Base-by-base conservation (phyloP, 169 alveolate genomes). In the Cryptosporidium felis region DNA sequence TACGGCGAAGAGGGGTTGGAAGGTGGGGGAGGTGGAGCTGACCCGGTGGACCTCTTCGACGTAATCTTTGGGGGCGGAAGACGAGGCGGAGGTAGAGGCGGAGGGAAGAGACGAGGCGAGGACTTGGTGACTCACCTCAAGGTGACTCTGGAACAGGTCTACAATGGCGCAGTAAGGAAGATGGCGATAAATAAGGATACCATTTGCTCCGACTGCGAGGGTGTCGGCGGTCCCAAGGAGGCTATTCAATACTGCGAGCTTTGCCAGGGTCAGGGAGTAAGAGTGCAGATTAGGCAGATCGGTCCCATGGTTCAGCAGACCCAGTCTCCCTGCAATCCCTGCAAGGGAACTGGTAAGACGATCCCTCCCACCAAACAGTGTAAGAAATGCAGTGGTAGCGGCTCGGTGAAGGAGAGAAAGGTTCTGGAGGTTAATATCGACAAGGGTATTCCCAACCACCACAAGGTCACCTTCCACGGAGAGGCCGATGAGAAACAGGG, bases 1-100 rank as follows among this genome's bases (percentile, higher is more conserved):
- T 92, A 93, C 67, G 99, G 99, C 3, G 98, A 97, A 91, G 99
- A 97, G 89, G 99, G 99, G 0, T 89, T 98, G 10, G 97, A 97
- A 62, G 98, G 98, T 26, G 93, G 95, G 53, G 95, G 92, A 82
- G 94, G 96, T 47, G 94, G 94, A 8, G 88, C 93, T 36, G 98
- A 92, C 32, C 92, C 94, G 32, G 91, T 91, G 14, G 97, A 94
- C 65, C 94, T 97, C 40, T 97, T 96, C 79, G 98, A 95, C 38
- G 89, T 96, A 46, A 95, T 97, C 90, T 96, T 96, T 53, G 98
- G 98, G n/a, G 96, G 98, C 16, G 96, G 97, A 28, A 95, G 97
- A 26, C 93, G 98, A 5, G 82, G 93, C 26, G 91, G 94, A 44
- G 82, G 90, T 32, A 47, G 80, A 66, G 93, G 92, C 26, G 91